phyloP scores from a whole-genome alignment of 345 rosid species.

The Ceriops decandra region DNA sequence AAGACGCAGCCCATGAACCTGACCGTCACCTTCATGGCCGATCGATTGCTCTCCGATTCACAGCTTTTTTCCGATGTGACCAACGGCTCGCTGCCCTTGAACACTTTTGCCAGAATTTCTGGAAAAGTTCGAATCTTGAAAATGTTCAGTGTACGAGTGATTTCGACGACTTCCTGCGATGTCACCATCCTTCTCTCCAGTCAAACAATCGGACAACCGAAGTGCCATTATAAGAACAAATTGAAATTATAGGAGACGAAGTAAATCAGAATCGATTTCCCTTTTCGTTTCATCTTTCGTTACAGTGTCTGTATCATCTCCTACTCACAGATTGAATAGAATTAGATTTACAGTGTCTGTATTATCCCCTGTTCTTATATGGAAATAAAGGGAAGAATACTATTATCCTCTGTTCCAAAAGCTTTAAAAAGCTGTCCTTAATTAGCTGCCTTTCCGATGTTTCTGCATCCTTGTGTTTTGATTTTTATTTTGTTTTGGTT shows the following conservation, averaged over 20 bases:
- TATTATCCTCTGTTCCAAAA: no score
- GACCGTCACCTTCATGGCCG: slow-evolving; percentile 60
- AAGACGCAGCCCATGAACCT: slow-evolving; percentile 45
- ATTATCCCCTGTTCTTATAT: no score
- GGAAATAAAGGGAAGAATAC: no score
- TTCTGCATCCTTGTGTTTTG: no score
- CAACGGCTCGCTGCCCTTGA: slow-evolving; percentile 44
- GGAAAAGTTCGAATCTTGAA: slow-evolving; percentile 57
- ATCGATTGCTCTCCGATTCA: slow-evolving; percentile 46
- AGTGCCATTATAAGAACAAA: slow-evolving; percentile 54
- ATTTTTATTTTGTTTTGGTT: no score
- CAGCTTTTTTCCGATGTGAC: slow-evolving; percentile 34
- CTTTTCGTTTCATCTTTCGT: no score
- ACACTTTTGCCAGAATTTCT: slow-evolving; percentile 35
- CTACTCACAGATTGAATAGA: no score
- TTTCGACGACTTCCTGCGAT: slow-evolving; percentile 53
- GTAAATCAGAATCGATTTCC: no score
- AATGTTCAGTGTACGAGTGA: slow-evolving; percentile 40
- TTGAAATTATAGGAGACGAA: slow-evolving; percentile 40
- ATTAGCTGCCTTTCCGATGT: no score
- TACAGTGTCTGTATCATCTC: no score
- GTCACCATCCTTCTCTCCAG: slow-evolving; percentile 39
- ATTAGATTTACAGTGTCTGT: no score
- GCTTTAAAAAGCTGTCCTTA: no score
- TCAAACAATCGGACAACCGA: slow-evolving; percentile 42